Conservation (phyloP, 1,284 basidiomycete genomes). For the Tilletiaria anomala region DNA sequence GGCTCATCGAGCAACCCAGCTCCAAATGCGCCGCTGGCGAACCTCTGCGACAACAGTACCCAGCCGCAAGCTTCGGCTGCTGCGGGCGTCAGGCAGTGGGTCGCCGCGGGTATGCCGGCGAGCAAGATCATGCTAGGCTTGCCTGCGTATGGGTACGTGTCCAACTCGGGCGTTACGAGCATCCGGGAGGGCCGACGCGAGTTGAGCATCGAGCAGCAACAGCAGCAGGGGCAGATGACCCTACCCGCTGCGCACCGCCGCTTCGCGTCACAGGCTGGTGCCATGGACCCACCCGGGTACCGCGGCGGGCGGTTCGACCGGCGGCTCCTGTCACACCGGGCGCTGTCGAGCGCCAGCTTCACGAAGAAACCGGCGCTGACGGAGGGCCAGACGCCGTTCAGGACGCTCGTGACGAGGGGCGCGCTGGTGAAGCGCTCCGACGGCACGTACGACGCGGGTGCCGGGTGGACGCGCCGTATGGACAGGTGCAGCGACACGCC, state of each 20-base stretch:
- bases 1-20: constrained; percentile 14
- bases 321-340: too few species aligned
- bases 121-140: constrained; percentile 27
- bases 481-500: constrained; percentile 31
- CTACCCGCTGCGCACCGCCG: too few species aligned
- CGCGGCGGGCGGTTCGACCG: too few species aligned
- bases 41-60: constrained; percentile 24
- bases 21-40: constrained; percentile 26
- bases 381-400: constrained; percentile 24
- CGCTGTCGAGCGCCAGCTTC: too few species aligned
- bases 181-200: constrained; percentile 5
- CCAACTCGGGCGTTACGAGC: constrained; percentile 4
- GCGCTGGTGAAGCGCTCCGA: constrained; percentile 7
- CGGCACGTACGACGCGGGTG: constrained; percentile 8
- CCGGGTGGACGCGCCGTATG: constrained; percentile 25
- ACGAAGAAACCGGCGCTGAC: background rate
- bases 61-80: constrained; percentile 24
- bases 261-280: too few species aligned
- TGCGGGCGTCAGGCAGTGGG: constrained; percentile 22
- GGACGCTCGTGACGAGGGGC: constrained; percentile 11
- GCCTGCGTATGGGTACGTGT: constrained; percentile 27
- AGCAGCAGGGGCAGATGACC: too few species aligned
- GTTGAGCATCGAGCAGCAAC: too few species aligned
- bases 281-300: too few species aligned
- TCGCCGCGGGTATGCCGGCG: constrained; percentile 23